These are phyloP conservation scores for Larix kaempferi DNA, from an alignment of 75 land plant genomes.

Conservation along the genomic window DNA sequence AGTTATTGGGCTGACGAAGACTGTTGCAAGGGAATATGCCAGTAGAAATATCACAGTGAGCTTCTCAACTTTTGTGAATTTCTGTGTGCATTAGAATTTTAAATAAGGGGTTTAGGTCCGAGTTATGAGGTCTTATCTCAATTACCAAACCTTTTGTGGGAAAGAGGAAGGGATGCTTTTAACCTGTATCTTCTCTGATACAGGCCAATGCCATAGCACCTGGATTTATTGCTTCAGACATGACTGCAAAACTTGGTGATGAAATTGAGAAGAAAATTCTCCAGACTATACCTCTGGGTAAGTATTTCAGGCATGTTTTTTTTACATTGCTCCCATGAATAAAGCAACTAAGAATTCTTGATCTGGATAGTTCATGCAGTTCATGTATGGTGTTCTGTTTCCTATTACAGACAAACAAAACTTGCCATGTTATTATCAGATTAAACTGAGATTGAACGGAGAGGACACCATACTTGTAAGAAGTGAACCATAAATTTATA, in stretches of 20 bases:
- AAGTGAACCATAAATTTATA: too few relatives aligned
- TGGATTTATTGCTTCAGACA: conserved; percentile 98
- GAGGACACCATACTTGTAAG: too few relatives aligned
- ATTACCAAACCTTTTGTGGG: not conserved
- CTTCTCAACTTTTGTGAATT: conserved; percentile 7
- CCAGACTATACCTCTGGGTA: conserved; percentile 79
- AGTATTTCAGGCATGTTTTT: conserved; percentile 5
- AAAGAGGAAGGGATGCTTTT: conserved; percentile 3
- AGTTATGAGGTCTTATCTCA: not conserved
- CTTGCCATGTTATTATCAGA: not conserved
- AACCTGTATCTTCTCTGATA: conserved; percentile 4
- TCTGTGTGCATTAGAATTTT: not conserved
- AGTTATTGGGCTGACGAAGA: conserved; percentile 89
- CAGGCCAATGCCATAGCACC: conserved; percentile 98
- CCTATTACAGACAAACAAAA: not conserved
- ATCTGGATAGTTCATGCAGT: not conserved
- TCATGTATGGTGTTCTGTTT: not conserved
- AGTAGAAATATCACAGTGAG: conserved; percentile 81
- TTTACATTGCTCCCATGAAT: not conserved
- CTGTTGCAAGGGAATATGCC: conserved; percentile 88
- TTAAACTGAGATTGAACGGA: too few relatives aligned
- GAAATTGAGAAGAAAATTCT: conserved; percentile 88
- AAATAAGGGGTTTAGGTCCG: not conserved
- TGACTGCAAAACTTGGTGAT: conserved; percentile 86
- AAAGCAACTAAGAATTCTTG: not conserved